Conservation (phyloP, 2,329 filamentous ascomycete species). For the Colletotrichum incanum region DNA sequence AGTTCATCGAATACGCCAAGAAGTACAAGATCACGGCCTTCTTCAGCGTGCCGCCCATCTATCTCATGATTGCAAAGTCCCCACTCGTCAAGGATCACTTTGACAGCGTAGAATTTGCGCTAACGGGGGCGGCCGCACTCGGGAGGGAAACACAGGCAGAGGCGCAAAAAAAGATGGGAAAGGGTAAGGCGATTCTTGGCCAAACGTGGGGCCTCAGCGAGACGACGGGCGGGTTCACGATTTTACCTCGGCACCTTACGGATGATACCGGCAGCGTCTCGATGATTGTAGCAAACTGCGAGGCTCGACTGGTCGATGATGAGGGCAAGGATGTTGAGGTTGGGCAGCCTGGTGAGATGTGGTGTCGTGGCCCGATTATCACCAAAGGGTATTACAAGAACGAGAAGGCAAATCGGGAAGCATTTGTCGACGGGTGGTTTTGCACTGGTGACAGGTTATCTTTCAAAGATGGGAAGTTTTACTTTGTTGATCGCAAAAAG, state of each 20-base stretch:
- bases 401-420: slow-evolving; percentile 73
- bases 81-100: slow-evolving; percentile 71
- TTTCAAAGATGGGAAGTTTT: slow-evolving; percentile 79
- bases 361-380: slow-evolving; percentile 80
- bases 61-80: slow-evolving; percentile 71
- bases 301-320: slow-evolving; percentile 57
- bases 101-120: slow-evolving; percentile 61
- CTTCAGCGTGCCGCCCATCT: slow-evolving; percentile 75
- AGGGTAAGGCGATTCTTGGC: slow-evolving; percentile 57
- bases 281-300: slow-evolving; percentile 56
- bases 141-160: slow-evolving; percentile 67
- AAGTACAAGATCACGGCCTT: slow-evolving; percentile 67
- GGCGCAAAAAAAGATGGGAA: slow-evolving; percentile 64
- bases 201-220: slow-evolving; percentile 75
- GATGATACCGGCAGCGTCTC: slow-evolving; percentile 65
- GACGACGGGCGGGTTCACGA: slow-evolving; percentile 65
- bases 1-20: slow-evolving; percentile 68
- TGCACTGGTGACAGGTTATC: slow-evolving; percentile 85
- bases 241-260: slow-evolving; percentile 56
- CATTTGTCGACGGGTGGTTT: slow-evolving; percentile 76
- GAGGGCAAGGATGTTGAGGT: slow-evolving; percentile 56
- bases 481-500: slow-evolving; percentile 86
- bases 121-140: slow-evolving; percentile 71
- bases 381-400: slow-evolving; percentile 83
- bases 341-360: slow-evolving; percentile 71